Conservation (phyloP, 73 alveolate species). For the Loxodes magnus region DNA sequence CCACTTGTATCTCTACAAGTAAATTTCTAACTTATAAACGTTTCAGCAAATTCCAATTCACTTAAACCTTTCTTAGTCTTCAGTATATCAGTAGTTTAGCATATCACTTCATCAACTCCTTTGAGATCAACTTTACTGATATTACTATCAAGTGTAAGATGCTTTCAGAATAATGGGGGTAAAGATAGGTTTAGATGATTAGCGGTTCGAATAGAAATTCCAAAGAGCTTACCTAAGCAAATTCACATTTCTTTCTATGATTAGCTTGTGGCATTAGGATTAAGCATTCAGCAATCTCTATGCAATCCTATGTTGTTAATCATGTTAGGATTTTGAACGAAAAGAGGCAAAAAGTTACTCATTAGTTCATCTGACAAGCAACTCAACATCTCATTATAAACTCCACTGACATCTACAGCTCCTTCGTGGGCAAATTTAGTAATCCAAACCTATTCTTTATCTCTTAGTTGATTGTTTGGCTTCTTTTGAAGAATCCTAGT, state of each 20-base stretch:
- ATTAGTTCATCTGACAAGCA: slow-evolving; percentile 59
- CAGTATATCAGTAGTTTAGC: slow-evolving; percentile 44
- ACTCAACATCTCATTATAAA: slow-evolving; percentile 63
- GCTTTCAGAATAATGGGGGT: slow-evolving; percentile 78
- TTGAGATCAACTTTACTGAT: slow-evolving; percentile 45
- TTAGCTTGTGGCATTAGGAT: slow-evolving; percentile 62
- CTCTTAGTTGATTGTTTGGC: slow-evolving; percentile 17
- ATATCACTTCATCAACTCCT: slow-evolving; percentile 52
- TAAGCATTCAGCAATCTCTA: slow-evolving; percentile 78
- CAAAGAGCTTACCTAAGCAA: slow-evolving; percentile 72
- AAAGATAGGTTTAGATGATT: slow-evolving; percentile 65
- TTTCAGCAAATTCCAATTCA: slow-evolving; percentile 13
- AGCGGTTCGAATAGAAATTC: slow-evolving; percentile 64
- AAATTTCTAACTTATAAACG: slow-evolving; percentile 33
- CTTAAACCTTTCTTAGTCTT: slow-evolving; percentile 30
- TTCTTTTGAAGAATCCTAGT: slow-evolving; percentile 20
- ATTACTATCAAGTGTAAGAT: slow-evolving; percentile 49
- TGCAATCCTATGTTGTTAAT: slow-evolving; percentile 58
- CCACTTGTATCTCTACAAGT: slow-evolving; percentile 67
- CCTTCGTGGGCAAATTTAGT: slow-evolving; percentile 70
- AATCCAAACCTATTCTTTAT: slow-evolving; percentile 27
- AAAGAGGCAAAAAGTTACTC: slow-evolving; percentile 43
- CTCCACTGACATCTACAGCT: slow-evolving; percentile 80
- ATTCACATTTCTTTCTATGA: slow-evolving; percentile 53
- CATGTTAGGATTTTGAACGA: slow-evolving; percentile 70